Evolutionary conservation across 306 rosid genomes (phyloP), one percentile per base, ranked within the genome.

Genomic region (Rubus parviflorus): DNA sequence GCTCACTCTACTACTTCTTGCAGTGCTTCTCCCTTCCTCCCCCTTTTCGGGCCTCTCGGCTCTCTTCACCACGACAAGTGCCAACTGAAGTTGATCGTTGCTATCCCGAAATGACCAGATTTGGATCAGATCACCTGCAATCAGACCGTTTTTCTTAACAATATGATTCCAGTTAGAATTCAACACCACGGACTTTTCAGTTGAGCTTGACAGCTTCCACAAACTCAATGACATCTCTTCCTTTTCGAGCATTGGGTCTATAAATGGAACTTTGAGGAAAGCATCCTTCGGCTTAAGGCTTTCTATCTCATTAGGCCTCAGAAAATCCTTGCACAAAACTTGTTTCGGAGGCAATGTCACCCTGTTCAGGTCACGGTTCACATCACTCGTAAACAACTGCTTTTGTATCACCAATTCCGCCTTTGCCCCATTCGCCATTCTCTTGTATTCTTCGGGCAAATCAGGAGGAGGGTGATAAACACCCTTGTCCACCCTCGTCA

Each of bases 391-490:
- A 23, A 5, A 46, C 14, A 69, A 22, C 3, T 25, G 52, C 42
- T 69, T 69, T 2, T 69, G 73, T n/a, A 69, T 22, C 41, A 69
- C 52, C 54, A 45, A 12, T 8, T 47, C 40, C 6, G 25, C 40
- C 8, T 46, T 46, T 15, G 73, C 38, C 42, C 73, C 56, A 9
- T 68, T 68, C 73, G 11, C 19, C 40, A 16, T 22, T 46, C 17
- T 3, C 57, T 22, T 45, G 57, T 20, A 68, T 7, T 68, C 37
- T 47, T 68, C 73, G 7, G 73, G 73, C 13, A 68, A 68, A 46
- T 46, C 37, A 1, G 73, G 57, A 4, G 54, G 38, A 0, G 41
- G 56, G 0, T 35, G 40, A 61, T 30, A 61, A 2, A 25, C 9
- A 61, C 42, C 68, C 45, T 6, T 63, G 19, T 25, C 41, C 68